phyloP scores from a whole-genome alignment of 768 basidiomycete genomes.

The Suillus subaureus region DNA sequence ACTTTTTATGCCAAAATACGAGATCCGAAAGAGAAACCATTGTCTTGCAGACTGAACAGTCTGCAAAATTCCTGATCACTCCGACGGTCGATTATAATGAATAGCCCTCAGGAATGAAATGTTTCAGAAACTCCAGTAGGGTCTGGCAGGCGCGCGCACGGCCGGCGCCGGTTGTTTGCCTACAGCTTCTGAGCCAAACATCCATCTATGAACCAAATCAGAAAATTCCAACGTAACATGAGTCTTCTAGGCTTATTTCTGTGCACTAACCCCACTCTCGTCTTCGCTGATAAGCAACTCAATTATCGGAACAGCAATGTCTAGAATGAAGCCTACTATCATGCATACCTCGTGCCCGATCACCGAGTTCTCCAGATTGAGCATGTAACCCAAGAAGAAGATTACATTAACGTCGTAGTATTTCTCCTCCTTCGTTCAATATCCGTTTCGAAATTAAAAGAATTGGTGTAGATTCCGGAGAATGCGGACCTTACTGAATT shows the following conservation, averaged over 20 bases:
- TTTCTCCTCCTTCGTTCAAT: not conserved
- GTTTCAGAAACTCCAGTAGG: no score
- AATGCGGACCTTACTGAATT: not conserved
- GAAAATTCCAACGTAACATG: not conserved
- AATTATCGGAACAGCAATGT: not conserved
- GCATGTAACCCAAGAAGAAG: constrained; percentile 5
- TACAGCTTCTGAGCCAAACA: not conserved
- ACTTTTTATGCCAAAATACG: not conserved
- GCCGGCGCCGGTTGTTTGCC: not conserved
- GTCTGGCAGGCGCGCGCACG: no score
- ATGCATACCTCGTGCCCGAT: not conserved
- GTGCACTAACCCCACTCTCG: not conserved
- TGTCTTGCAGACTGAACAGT: not conserved
- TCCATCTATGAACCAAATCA: not conserved
- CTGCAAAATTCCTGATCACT: not conserved
- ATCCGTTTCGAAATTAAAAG: not conserved
- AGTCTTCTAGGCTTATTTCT: not conserved
- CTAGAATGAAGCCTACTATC: not conserved
- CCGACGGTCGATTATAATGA: not conserved
- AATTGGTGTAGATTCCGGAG: not conserved
- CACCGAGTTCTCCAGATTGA: not conserved
- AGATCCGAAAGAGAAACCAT: not conserved
- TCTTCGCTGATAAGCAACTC: not conserved
- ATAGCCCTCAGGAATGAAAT: no score
- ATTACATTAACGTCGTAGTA: not conserved